Evolutionary conservation across 176 grass and related monocot species (phyloP), one percentile per base, ranked within the genome.

Genomic region (Poa annua): DNA sequence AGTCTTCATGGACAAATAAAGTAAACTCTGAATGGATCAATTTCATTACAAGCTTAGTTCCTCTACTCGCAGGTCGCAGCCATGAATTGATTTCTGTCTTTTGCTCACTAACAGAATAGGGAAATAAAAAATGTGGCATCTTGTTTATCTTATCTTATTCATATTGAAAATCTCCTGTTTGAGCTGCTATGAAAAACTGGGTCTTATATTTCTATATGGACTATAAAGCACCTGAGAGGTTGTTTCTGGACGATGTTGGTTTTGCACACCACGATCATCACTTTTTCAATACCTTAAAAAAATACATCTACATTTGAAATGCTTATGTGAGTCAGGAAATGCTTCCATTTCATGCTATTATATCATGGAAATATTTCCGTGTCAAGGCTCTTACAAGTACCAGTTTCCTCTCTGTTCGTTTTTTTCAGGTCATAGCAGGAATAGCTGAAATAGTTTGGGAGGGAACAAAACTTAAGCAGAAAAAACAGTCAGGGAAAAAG

Each of bases 361-460:
- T 67, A 67, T 67, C 8, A 3, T 66, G 33, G 63, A 66, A 66
- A 36, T 36, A 66, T 66, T 66, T 36, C 26, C 33, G 26, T 64
- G 14, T 36, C 13, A 63, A 63, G 3, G 9, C 42, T 26, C 29
- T 71, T 82, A 56, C n/a, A 71, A 71, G 0, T 55, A 24, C 17
- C 29, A 11, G 33, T 52, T 59, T 26, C 8, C n/a, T 60, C 9
- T 74, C 9, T 26, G 59, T 47, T 73, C 25, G 77, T 81, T 24
- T 87, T 80, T 95, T 93, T 76, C 78, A 98, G 96, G 89, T 93
- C 26, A 68, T 95, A 77, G 80, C 82, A 83, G 57, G 87, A 75
- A 74, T 95, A 75, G 96, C 89, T 80, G 92, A 95, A 88, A 60
- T 93, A 60, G 56, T 95, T 64, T 98, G 90, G 79, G 95, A 95